These are phyloP conservation scores for Cryptosporidium ubiquitum DNA, from an alignment of 169 alveolate genomes.

Conservation along the genomic window DNA sequence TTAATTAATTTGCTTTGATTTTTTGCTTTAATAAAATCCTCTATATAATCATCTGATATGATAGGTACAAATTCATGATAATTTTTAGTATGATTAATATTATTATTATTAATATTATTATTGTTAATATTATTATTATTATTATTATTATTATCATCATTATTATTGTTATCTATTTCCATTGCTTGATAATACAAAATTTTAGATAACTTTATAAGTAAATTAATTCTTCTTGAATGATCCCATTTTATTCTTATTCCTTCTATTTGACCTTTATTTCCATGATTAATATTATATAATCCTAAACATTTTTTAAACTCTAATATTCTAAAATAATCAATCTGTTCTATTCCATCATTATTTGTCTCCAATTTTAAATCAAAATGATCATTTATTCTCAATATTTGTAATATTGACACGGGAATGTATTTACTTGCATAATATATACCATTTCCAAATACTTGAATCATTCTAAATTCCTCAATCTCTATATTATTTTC, in stretches of 20 bases:
- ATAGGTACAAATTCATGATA: background rate
- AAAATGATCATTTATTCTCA: background rate
- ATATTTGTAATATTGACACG: constrained; percentile 13
- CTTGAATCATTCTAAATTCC: constrained; percentile 32
- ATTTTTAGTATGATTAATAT: too few species aligned
- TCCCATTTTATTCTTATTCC: constrained; percentile 36
- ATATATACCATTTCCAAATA: constrained; percentile 36
- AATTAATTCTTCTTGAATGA: background rate
- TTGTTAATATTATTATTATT: background rate
- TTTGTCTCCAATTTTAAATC: background rate
- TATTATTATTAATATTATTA: too few species aligned
- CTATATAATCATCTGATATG: background rate
- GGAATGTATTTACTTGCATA: constrained; percentile 63
- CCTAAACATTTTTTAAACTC: background rate
- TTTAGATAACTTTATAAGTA: constrained; percentile 15
- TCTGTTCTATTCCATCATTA: constrained; percentile 2
- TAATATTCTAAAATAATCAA: background rate
- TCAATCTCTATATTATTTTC: constrained; percentile 31
- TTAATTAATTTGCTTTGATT: background rate
- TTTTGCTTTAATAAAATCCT: background rate
- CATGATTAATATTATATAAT: background rate
- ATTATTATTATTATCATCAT: background rate
- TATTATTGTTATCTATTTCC: background rate
- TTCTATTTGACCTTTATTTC: background rate
- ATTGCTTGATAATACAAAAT: background rate